Evolutionary conservation across 2,329 filamentous ascomycete species (phyloP), one percentile per base, ranked within the genome.

Genomic region (Claviceps sp.): DNA sequence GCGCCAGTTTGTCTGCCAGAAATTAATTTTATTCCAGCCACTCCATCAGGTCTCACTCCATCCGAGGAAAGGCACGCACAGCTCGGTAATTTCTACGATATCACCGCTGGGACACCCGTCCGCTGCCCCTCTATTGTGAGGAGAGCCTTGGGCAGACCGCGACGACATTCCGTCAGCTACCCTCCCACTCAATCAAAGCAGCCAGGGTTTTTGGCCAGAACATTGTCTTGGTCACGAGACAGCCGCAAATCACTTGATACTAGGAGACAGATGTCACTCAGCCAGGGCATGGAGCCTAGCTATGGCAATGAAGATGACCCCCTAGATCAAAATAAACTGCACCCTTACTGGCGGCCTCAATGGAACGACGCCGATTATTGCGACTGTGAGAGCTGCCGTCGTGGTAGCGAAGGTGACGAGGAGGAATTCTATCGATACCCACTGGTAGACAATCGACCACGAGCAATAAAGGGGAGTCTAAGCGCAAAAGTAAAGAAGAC

Each of bases 21-120:
- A n/a, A 65, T 84, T 58, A 75, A 79, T 52, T 79, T 84, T 54
- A 83, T 80, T 37, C 79, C 79, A 0, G 79, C 80, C 26, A 83
- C 79, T 0, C 79, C 80, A 3, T 81, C 78, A 2, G 79, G 76
- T 2, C 60, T 76, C 44, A 82, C 79, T 1, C 78, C 80, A 9
- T 68, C 72, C 1, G 60, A 71, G 2, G 78, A 82, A 55, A 75
- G 72, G 58, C 68, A 74, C 52, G 68, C 68, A 24, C 72, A 73
- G 57, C 63, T 78, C 22, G 78, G 78, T 1, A 79, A 77, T 55
- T 77, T 75, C 49, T 75, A 75, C 50, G 76, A 77, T 30, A 67
- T 72, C 24, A 64, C 67, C 2, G 69, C 67, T 16, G 70, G 72
- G 52, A 72, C 72, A 49, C 72, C 75, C 3, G 63, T 62, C 11